These are phyloP conservation scores for Mycena leptocephala DNA, from an alignment of 768 basidiomycete genomes.

Conservation along the genomic window DNA sequence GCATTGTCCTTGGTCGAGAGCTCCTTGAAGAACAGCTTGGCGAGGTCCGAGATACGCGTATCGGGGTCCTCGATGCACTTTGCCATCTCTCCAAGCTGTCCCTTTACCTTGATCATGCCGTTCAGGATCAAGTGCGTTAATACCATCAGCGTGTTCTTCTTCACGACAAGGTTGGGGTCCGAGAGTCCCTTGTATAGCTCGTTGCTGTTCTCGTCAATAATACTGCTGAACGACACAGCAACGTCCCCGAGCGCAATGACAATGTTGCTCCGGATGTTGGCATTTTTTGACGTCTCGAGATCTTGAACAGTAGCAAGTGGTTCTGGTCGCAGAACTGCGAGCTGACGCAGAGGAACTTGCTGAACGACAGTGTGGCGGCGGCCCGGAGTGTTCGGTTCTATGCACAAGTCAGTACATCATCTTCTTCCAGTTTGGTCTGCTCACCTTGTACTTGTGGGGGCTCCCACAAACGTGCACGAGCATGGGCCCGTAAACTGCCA, in stretches of 20 bases:
- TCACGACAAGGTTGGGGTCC: constrained; percentile 90
- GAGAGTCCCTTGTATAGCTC: constrained; percentile 95
- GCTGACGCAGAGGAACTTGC: constrained; percentile 97
- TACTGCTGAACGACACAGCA: constrained; percentile 97
- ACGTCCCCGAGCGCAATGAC: constrained; percentile 98
- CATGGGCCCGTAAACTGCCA: constrained; percentile 92
- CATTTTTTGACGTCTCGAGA: constrained; percentile 93
- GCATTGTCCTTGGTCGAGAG: constrained; percentile 98
- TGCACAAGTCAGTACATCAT: constrained; percentile 1
- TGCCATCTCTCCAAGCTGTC: constrained; percentile 99
- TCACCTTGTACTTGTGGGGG: constrained; percentile 92
- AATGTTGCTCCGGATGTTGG: constrained; percentile 94
- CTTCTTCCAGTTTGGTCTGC: constrained; percentile 21
- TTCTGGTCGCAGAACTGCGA: constrained; percentile 94
- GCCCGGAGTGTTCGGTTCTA: constrained; percentile 92
- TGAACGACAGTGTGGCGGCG: constrained; percentile 90
- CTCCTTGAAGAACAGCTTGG: constrained; percentile 98
- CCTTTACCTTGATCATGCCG: constrained; percentile 99
- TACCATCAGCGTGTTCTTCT: constrained; percentile 99
- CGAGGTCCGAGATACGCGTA: constrained; percentile 89
- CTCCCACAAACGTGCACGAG: constrained; percentile 92
- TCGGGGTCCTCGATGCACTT: constrained; percentile 97
- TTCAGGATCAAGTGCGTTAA: constrained; percentile 96
- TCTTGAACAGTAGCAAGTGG: constrained; percentile 91
- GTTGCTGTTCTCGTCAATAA: constrained; percentile 97